phyloP scores from a whole-genome alignment of 371 early-diverging fungal genomes.

The Rhizopus stolonifer region DNA sequence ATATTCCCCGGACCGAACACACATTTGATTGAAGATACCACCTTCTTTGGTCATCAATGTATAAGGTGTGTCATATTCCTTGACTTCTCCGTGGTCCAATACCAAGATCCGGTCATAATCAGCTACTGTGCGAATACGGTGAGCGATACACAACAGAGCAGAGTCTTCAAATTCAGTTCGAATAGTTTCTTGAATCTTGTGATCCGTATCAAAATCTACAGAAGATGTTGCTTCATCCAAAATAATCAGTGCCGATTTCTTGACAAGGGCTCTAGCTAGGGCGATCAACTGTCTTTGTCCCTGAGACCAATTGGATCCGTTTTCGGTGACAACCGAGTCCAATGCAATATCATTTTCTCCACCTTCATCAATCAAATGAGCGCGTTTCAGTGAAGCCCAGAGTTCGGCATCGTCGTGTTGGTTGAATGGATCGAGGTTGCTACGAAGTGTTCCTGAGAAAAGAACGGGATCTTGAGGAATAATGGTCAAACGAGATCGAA shows the following conservation, averaged over 20 bases:
- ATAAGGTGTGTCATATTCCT: conserved; percentile 74
- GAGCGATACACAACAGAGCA: conserved; percentile 76
- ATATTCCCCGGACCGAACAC: conserved; percentile 68
- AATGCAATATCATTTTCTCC: conserved; percentile 52
- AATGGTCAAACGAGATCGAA: conserved; percentile 65
- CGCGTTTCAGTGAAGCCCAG: conserved; percentile 72
- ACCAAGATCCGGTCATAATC: conserved; percentile 89
- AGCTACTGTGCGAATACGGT: conserved; percentile 84
- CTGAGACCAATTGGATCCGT: conserved; percentile 80
- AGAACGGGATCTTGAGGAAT: conserved; percentile 80
- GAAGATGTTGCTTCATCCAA: conserved; percentile 88
- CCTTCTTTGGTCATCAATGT: conserved; percentile 53
- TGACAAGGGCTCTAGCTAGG: conserved; percentile 81
- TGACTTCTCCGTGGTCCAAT: conserved; percentile 76
- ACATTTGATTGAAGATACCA: conserved; percentile 64
- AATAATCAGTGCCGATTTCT: conserved; percentile 72
- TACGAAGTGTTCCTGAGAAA: conserved; percentile 79
- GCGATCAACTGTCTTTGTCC: conserved; percentile 90
- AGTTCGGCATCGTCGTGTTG: conserved; percentile 71
- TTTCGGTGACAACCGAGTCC: conserved; percentile 64
- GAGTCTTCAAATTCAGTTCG: conserved; percentile 65
- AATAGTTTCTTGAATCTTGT: conserved; percentile 79
- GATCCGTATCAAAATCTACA: conserved; percentile 77
- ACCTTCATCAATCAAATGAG: conserved; percentile 63
- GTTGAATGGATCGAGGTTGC: conserved; percentile 77